Conservation (phyloP, 352 stramenopile genomes). For the Pythium oligandrum region DNA sequence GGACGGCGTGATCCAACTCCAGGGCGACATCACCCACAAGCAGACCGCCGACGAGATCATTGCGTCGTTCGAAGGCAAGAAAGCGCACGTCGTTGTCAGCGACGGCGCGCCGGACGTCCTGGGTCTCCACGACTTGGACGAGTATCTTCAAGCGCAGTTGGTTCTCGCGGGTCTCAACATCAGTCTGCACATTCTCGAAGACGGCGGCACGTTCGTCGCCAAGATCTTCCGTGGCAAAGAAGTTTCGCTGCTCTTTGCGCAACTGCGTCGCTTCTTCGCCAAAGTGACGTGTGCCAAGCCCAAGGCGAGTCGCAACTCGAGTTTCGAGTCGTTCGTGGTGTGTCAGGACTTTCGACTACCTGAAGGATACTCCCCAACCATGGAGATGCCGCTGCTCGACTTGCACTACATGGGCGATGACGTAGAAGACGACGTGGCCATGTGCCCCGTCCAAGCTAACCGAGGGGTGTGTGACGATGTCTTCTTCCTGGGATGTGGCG, state of each 20-base stretch:
- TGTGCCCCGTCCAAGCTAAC: constrained; percentile 28
- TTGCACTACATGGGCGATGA: constrained; percentile 52
- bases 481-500: constrained; percentile 63
- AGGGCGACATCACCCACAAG: constrained; percentile 84
- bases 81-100: constrained; percentile 97
- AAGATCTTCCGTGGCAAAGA: constrained; percentile 86
- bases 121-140: constrained; percentile 73
- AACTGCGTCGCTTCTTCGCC: constrained; percentile 66
- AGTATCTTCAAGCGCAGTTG: constrained; percentile 79
- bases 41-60: constrained; percentile 70
- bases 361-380: constrained; percentile 42
- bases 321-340: constrained; percentile 80
- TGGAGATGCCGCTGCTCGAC: constrained; percentile 72
- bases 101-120: constrained; percentile 99
- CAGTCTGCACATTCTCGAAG: constrained; percentile 67
- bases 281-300: constrained; percentile 80
- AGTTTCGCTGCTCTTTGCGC: constrained; percentile 63
- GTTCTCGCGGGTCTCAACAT: constrained; percentile 79
- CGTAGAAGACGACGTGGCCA: constrained; percentile 21
- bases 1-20: constrained; percentile 61
- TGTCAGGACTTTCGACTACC: constrained; percentile 61
- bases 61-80: constrained; percentile 56
- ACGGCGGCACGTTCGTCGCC: constrained; percentile 72
- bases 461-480: constrained; percentile 54
- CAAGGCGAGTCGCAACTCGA: constrained; percentile 81